phyloP scores from a whole-genome alignment of 2,329 filamentous ascomycete genomes.

The Neophaeococcomyces mojaviensis region DNA sequence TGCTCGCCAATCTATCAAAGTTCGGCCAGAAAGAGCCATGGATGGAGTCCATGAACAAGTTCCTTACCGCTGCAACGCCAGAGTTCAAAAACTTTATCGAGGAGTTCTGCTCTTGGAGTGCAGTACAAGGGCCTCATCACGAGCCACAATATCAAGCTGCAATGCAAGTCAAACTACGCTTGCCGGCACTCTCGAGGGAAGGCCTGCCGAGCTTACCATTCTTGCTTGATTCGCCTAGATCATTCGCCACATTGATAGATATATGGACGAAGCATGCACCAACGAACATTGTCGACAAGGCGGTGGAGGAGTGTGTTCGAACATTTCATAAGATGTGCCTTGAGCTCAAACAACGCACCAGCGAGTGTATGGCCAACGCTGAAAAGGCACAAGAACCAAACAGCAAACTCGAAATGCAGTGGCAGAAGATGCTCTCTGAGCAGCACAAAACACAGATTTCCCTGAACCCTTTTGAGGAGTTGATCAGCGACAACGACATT shows the following conservation, averaged over 20 bases:
- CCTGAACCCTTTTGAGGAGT: constrained; percentile 15
- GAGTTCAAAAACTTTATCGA: constrained; percentile 85
- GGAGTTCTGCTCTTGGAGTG: constrained; percentile 72
- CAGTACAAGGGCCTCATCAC: constrained; percentile 47
- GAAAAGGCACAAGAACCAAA: constrained; percentile 43
- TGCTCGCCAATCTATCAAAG: constrained; percentile 78
- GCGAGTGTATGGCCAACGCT: constrained; percentile 39
- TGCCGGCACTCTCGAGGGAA: constrained; percentile 74
- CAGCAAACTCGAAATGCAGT: constrained; percentile 39
- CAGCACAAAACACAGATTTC: constrained; percentile 32
- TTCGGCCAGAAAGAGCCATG: constrained; percentile 95
- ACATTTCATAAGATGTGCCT: constrained; percentile 39
- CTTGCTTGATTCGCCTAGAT: constrained; percentile 79
- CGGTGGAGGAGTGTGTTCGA: constrained; percentile 33
- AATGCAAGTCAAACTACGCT: constrained; percentile 74
- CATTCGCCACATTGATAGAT: constrained; percentile 74
- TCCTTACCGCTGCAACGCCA: constrained; percentile 65
- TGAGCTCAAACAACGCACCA: constrained; percentile 36
- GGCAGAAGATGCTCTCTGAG: constrained; percentile 43
- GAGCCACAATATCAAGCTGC: constrained; percentile 81
- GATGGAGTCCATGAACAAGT: constrained; percentile 98
- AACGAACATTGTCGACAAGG: constrained; percentile 31
- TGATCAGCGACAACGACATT: constrained; percentile 13
- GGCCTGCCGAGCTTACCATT: constrained; percentile 91
- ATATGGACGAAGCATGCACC: constrained; percentile 38